phyloP scores from a whole-genome alignment of 805 yeast genomes.

The Teunomyces lycoperdinae region DNA sequence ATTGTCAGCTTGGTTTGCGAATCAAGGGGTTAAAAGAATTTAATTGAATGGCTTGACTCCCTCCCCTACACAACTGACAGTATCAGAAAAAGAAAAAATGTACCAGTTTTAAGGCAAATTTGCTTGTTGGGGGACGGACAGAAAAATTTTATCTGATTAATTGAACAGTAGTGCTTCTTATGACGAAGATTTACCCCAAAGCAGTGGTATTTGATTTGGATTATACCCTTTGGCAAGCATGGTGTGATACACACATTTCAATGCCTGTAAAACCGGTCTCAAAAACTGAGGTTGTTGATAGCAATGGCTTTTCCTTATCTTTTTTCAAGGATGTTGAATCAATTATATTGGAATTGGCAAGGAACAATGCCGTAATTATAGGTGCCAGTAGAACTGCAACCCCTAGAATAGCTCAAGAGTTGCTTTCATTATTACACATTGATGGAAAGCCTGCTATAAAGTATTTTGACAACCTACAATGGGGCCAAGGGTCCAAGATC shows the following conservation, averaged over 20 bases:
- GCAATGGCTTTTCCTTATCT: conserved; percentile 51
- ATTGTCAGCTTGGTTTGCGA: no score
- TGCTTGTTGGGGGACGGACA: background rate
- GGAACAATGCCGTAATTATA: conserved; percentile 48
- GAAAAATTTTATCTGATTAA: background rate
- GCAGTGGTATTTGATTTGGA: conserved; percentile 74
- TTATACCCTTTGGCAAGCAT: conserved; percentile 77
- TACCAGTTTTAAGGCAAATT: background rate
- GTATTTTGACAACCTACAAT: conserved; percentile 58
- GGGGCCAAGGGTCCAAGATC: conserved; percentile 65
- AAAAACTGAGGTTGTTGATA: conserved; percentile 45
- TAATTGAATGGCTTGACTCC: no score
- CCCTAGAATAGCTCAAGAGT: conserved; percentile 69
- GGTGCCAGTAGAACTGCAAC: conserved; percentile 80
- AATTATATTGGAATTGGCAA: conserved; percentile 53
- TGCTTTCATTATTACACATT: conserved; percentile 53
- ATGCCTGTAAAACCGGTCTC: conserved; percentile 39
- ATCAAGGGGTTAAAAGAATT: no score
- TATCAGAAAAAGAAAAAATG: background rate
- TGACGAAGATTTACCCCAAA: conserved; percentile 21
- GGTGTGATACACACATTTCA: conserved; percentile 76
- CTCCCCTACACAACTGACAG: background rate
- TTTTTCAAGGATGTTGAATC: conserved; percentile 68
- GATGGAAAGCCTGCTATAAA: conserved; percentile 50
- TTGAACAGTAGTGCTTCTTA: background rate